Evolutionary conservation across 495 filamentous ascomycete species (phyloP), one percentile per base, ranked within the genome.

Genomic region (Xylaria curta): DNA sequence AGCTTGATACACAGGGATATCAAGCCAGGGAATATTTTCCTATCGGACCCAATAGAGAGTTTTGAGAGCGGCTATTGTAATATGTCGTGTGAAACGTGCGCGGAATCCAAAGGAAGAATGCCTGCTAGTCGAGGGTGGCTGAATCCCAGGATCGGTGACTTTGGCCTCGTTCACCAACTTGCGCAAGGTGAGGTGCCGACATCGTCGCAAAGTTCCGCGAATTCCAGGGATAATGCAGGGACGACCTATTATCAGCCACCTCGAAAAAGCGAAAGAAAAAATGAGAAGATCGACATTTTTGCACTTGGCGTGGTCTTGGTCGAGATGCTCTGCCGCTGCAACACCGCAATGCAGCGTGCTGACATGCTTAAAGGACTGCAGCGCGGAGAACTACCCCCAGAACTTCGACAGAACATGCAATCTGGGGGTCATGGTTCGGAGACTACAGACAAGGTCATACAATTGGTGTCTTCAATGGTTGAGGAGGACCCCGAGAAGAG

Each of bases 11-110:
- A 99, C 79, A 93, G 97, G 65, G 96, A 99, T 81, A 98, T 99
- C 87, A 99, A 99, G 85, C 96, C 96, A 9, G 96, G 98, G 85
- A 99, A 99, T 83, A 97, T 99, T 81, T 98, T 99, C 82, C 85
- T 99, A 71, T 93, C 89, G 70, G 62, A 49, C 77, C 82, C 74
- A 0, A 66, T 63, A 17, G 26, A 24, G 19, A 74, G 65, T 10
- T 69, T 68, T 8, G 72, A 74, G 28, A 72, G 75, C 28, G 77
- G 77, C 46, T 79, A 74, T 49, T 79, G 77, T 46, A 53, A 73
- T 36, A 36, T 75, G 38, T 53, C 78, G 2, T 89, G 86, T 49
- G 69, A 69, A 61, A 76, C 73, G 6, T 77, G 76, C 26, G 63
- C 54, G 15, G 58, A 36, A n/a, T 26, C 40, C 12, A 17, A 51